A percentile compares a stretch with the other conserved stretches of the same genome.
These are phyloP conservation scores for Ogataea thermomethanolica DNA, from an alignment of 805 yeast genomes.

Conservation along the genomic window DNA sequence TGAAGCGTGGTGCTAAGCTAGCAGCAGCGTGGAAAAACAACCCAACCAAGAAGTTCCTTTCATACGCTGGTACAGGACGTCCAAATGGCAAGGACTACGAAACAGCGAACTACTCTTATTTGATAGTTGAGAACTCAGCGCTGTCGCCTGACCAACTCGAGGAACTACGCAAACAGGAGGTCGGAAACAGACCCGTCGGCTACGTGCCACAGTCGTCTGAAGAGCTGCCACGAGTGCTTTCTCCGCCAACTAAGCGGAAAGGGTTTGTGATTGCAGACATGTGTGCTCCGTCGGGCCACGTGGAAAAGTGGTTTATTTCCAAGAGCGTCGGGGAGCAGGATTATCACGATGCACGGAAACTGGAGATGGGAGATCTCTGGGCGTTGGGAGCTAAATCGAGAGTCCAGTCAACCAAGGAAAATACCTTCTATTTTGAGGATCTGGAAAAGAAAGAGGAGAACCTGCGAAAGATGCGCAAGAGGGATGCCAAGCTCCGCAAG, in stretches of 20 bases:
- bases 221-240: constrained; percentile 71
- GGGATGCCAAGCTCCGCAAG: constrained; percentile 23
- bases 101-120: constrained; percentile 66
- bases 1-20: constrained; percentile 75
- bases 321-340: constrained; percentile 68
- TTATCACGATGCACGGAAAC: constrained; percentile 89
- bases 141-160: constrained; percentile 34
- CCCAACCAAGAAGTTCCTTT: constrained; percentile 45
- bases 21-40: constrained; percentile 69
- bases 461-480: constrained; percentile 23
- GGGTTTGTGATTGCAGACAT: constrained; percentile 78
- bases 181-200: constrained; percentile 25
- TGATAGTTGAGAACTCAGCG: constrained; percentile 60
- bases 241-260: constrained; percentile 70
- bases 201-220: constrained; percentile 25
- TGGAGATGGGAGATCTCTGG: constrained; percentile 86
- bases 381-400: constrained; percentile 61
- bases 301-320: constrained; percentile 87
- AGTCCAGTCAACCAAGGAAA: constrained; percentile 35
- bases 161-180: constrained; percentile 16
- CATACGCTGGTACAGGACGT: constrained; percentile 72
- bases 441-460: constrained; percentile 35
- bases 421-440: constrained; percentile 29
- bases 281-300: constrained; percentile 73
- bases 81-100: constrained; percentile 69